Percentiles rank a stretch among this genome's conserved stretches.
Conservation (phyloP, 164 flowering plant genomes). For the Paratinospora sagittata region DNA sequence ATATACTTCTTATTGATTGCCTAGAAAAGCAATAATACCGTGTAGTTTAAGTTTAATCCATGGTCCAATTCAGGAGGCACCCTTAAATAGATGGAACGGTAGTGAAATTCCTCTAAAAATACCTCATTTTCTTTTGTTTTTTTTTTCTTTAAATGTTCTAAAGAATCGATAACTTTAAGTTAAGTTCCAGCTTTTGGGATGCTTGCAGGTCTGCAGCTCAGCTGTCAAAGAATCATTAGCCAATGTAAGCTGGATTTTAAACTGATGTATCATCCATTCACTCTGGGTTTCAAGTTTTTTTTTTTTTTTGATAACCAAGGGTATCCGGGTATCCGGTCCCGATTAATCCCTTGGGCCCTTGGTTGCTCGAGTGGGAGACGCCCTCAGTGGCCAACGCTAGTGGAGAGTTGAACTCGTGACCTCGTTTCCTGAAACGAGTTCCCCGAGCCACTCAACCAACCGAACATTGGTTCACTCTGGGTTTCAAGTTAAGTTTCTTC, state of each 20-base stretch:
- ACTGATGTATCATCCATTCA: constrained; percentile 19
- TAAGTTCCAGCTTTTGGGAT: background rate
- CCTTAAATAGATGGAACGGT: constrained; percentile 1
- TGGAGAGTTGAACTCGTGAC: too few relatives aligned
- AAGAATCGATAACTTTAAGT: background rate
- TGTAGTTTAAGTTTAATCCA: constrained; percentile 5
- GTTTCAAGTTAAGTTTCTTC: constrained; percentile 24
- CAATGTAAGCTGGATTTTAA: constrained; percentile 61
- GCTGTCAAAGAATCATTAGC: constrained; percentile 77
- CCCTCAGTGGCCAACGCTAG: too few relatives aligned
- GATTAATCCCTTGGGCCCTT: too few relatives aligned
- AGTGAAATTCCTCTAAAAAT: constrained; percentile 7
- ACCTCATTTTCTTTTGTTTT: background rate
- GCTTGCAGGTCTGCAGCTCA: constrained; percentile 64
- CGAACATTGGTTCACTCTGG: too few relatives aligned
- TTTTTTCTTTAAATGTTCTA: background rate
- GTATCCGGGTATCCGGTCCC: too few relatives aligned
- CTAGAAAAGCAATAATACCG: constrained; percentile 1
- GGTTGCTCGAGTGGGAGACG: too few relatives aligned
- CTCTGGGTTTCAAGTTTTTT: too few relatives aligned
- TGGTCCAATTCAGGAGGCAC: constrained; percentile 8
- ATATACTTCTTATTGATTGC: background rate
- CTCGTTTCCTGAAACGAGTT: too few relatives aligned
- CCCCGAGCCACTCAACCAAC: too few relatives aligned
- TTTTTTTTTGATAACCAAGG: too few relatives aligned